Evolutionary conservation across 2,329 filamentous ascomycete genomes (phyloP), one percentile per base, ranked within the genome.

Genomic region (Arthroderma sp.): DNA sequence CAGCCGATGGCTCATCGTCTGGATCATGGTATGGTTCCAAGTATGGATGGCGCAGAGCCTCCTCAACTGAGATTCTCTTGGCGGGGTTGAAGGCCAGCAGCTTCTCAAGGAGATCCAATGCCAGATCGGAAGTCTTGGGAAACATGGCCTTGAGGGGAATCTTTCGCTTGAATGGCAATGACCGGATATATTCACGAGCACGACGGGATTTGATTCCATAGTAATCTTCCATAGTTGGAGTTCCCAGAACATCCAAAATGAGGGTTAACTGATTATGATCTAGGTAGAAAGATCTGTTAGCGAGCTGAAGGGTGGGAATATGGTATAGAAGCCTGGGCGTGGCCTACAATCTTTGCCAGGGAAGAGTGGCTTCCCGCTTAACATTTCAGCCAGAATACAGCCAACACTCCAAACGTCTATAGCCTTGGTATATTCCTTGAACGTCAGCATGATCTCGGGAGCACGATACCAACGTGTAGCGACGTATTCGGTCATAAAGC

Each of bases 401-500:
- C 91, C 91, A 42, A 98, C 91, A 58, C 88, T 95, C 91, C 91
- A 98, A 7, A 98, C 88, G 61, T 98, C 91, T 60, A 98, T 98
- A 37, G 91, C 91, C 69, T 96, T 98, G 57, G 91, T 98, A 71
- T 98, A 98, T 69, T 98, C 91, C 72, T 98, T 96, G 74, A 96
- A 98, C 8, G 91, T 98, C 70, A 98, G 82, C 91, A 98, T 98
- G 66, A 98, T 98, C 65, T 98, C 91, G 3, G 91, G 91, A 4
- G 91, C 91, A 66, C 91, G 87, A 69, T 98, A 98, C 91, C 91
- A 98, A 59, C 91, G 82, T 39, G 91, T 98, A 42, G 91, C 91
- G 46, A 98, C 91, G 64, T 98, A 98, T 93, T 98, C 91, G 10
- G 91, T 98, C 91, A 98, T 98, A 77, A 98, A 98, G 22, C 91